phyloP scores from a whole-genome alignment of 139 green algal genomes.

The Trebouxia sp. region DNA sequence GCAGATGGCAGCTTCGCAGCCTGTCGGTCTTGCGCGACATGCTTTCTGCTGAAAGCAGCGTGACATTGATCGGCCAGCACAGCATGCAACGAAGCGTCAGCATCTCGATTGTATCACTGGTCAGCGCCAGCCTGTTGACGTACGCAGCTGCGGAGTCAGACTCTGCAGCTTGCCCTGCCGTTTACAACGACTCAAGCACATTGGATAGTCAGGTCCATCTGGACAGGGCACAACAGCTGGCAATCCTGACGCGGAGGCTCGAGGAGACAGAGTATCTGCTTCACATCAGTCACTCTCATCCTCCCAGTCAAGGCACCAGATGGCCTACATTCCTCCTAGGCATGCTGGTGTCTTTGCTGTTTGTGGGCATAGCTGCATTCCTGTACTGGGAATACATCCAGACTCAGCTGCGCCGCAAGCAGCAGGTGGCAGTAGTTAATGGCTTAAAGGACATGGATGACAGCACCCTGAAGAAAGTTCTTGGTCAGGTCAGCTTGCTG shows the following conservation, averaged over 20 bases:
- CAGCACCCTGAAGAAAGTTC: constrained; percentile 4
- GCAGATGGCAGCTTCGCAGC: no score
- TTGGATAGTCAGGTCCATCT: background rate
- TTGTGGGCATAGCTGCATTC: background rate
- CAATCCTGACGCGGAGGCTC: background rate
- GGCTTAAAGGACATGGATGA: constrained; percentile 18
- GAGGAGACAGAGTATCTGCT: constrained; percentile 2
- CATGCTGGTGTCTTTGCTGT: background rate
- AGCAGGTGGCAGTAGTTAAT: constrained; percentile 7
- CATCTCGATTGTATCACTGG: no score
- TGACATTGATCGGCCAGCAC: no score
- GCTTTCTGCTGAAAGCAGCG: no score
- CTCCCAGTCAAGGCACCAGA: background rate
- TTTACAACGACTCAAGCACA: background rate
- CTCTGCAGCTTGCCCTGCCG: background rate
- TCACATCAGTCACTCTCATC: background rate
- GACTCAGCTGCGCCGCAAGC: background rate
- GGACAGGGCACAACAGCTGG: background rate
- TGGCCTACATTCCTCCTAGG: background rate
- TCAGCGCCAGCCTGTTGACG: no score
- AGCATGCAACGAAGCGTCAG: no score
- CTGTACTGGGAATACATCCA: background rate
- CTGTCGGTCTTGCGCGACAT: no score
- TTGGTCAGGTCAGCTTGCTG: background rate
- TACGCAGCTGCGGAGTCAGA: background rate